phyloP scores from a whole-genome alignment of 2,329 filamentous ascomycete species.

The Coniochaeta sp. region DNA sequence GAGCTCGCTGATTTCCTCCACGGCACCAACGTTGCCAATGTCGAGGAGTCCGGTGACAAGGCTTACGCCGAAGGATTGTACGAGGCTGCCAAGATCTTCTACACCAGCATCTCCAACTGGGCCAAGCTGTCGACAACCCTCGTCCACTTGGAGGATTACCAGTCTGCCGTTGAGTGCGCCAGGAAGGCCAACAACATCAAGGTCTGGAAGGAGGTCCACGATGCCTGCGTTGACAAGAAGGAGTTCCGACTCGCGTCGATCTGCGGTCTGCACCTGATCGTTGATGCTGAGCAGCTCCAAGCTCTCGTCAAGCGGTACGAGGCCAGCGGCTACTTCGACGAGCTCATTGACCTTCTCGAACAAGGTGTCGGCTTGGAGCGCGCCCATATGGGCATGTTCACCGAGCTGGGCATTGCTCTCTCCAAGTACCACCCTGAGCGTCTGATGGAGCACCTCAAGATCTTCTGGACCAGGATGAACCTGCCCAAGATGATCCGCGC shows the following conservation, averaged over 20 bases:
- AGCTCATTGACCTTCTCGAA: conserved; percentile 90
- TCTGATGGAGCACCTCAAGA: conserved; percentile 96
- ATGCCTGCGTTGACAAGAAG: conserved; percentile 93
- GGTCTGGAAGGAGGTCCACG: conserved; percentile 98
- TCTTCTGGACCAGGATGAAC: conserved; percentile 98
- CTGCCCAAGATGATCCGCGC: conserved; percentile 94
- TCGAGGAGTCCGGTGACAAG: conserved; percentile 97
- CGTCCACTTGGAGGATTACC: conserved; percentile 95
- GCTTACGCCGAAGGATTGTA: conserved; percentile 91
- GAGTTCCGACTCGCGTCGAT: conserved; percentile 98
- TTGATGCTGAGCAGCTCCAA: conserved; percentile 92
- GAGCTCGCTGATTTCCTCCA: conserved; percentile 97
- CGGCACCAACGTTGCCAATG: conserved; percentile 86
- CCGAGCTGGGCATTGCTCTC: conserved; percentile 81
- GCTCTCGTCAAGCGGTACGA: conserved; percentile 96
- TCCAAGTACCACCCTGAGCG: conserved; percentile 93
- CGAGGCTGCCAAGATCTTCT: conserved; percentile 98
- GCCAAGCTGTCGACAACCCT: conserved; percentile 96
- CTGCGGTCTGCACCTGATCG: conserved; percentile 94
- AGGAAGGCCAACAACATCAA: conserved; percentile 99
- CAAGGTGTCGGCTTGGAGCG: conserved; percentile 89
- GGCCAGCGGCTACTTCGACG: conserved; percentile 94
- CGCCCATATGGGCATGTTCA: conserved; percentile 97
- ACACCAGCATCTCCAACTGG: conserved; percentile 97
- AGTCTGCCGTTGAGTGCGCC: conserved; percentile 93